These are phyloP conservation scores for Cutaneotrichosporon sp. DNA, from an alignment of 1,284 basidiomycete species.

Conservation along the genomic window DNA sequence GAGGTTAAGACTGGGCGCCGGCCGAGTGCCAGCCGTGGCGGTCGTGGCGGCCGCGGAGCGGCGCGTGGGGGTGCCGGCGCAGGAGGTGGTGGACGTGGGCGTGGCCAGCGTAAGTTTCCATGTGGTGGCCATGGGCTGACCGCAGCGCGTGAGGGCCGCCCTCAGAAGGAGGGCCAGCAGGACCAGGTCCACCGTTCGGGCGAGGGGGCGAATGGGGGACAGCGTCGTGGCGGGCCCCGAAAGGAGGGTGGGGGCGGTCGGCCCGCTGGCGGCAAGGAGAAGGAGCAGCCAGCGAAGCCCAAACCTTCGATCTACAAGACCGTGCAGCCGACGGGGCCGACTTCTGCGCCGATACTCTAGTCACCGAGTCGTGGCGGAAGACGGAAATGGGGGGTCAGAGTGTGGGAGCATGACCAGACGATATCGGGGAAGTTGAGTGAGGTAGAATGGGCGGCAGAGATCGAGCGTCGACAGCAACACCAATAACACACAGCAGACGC, in stretches of 20 bases:
- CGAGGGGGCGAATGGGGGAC: background rate
- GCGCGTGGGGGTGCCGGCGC: no score
- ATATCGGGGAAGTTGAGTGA: no score
- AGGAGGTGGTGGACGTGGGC: background rate
- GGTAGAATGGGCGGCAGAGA: no score
- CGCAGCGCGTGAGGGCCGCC: conserved; percentile 13
- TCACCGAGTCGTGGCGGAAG: no score
- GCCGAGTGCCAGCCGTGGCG: conserved; percentile 9
- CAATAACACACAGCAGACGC: no score
- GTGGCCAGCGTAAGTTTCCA: conserved; percentile 10
- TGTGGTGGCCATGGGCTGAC: background rate
- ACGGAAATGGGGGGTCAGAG: no score
- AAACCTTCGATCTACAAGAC: conserved; percentile 30
- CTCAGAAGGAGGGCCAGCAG: background rate
- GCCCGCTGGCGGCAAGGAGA: background rate
- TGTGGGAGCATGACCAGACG: no score
- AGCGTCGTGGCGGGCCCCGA: background rate
- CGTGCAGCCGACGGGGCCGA: conserved; percentile 15
- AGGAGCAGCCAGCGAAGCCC: conserved; percentile 11
- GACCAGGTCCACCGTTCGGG: no score
- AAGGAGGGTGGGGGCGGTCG: background rate
- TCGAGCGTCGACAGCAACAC: no score
- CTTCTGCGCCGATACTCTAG: conserved; percentile 16
- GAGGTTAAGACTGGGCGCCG: conserved; percentile 28
- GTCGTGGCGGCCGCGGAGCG: conserved; percentile 9